Base-by-base conservation (phyloP, 208 protist species). In the Entamoeba dispar region DNA sequence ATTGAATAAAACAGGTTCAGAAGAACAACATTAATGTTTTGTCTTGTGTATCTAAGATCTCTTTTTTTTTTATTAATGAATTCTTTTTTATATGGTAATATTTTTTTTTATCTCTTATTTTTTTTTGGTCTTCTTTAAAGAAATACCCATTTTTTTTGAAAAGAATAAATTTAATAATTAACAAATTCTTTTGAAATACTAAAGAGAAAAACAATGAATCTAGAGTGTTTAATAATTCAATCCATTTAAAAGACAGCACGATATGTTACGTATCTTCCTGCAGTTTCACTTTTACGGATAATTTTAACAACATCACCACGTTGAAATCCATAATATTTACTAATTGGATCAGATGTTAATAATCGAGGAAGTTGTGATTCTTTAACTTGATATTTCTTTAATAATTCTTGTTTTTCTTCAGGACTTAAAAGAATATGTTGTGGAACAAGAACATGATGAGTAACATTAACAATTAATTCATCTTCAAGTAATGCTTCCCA, bases 381-480 rank as follows among this genome's bases (percentile, higher is more conserved):
- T 43, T 77, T 93, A 6, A 69, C 6, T 50, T 93, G 91, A 49
- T 93, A 93, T 0, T 91, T 49, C 7, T 93, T 34, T 3, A 94
- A 73, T 7, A 94, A 5, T 50, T 94, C 92, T 34, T 94, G 49
- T 92, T 95, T 96, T 92, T 96, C 92, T 49, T 94, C 95, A 17
- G 96, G 94, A 43, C 95, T 96, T 19, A 99, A 95, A 38, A 96
- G 96, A 49, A 95, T 96, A 95, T 99, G 98, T 94, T 97, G 96
- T 34, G 98, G 98, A 15, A 99, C 98, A 15, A 99, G 96, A 91
- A 97, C 96, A 95, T 99, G 98, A 93, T 98, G 95, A 1, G 98
- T 99, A 93, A 99, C 98, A 95, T 99, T 99, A 91, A 99, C 96
- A 49, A 98, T 95, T 34, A 99, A 95, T 92, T 98, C 97, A 52